A percentile compares a stretch with the other conserved stretches of the same genome.
phyloP scores from a whole-genome alignment of 2,329 filamentous ascomycete species.

The Ophiostoma tasmaniense region DNA sequence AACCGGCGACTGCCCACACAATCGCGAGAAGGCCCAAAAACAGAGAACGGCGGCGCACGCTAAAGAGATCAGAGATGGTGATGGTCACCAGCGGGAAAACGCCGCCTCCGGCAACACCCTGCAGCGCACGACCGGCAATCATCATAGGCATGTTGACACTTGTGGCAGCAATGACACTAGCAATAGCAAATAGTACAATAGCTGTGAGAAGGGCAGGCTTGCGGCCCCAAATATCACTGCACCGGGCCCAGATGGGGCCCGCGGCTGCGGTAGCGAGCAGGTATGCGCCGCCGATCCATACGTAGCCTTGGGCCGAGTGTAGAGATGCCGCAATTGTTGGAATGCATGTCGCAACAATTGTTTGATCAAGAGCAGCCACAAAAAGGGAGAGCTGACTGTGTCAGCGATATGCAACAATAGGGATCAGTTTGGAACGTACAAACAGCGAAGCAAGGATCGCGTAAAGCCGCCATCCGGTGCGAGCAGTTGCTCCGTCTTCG shows the following conservation, averaged over 20 bases:
- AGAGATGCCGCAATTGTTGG: constrained; percentile 19
- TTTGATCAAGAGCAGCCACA: constrained; percentile 42
- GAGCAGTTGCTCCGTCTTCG: background rate
- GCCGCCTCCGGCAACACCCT: constrained; percentile 24
- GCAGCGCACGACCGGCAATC: constrained; percentile 24
- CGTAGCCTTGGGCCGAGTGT: constrained; percentile 18
- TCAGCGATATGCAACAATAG: background rate
- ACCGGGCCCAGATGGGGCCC: constrained; percentile 29
- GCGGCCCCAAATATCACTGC: constrained; percentile 30
- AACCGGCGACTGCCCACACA: constrained; percentile 33
- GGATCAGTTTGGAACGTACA: background rate
- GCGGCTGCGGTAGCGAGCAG: constrained; percentile 22
- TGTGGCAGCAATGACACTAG: constrained; percentile 28
- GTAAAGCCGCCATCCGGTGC: constrained; percentile 13
- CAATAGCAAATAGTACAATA: constrained; percentile 31
- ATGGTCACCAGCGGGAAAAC: constrained; percentile 24
- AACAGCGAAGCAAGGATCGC: constrained; percentile 13
- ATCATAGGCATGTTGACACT: constrained; percentile 21
- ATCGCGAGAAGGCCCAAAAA: constrained; percentile 34
- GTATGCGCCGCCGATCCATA: constrained; percentile 20
- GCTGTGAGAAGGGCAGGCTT: constrained; percentile 30
- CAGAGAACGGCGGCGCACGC: constrained; percentile 33
- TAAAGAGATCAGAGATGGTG: constrained; percentile 30
- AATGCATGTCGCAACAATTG: constrained; percentile 29
- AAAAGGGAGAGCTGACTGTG: constrained; percentile 31